Conservation (phyloP, 805 yeast species). For the Sugiyamaella qingdaonensis region DNA sequence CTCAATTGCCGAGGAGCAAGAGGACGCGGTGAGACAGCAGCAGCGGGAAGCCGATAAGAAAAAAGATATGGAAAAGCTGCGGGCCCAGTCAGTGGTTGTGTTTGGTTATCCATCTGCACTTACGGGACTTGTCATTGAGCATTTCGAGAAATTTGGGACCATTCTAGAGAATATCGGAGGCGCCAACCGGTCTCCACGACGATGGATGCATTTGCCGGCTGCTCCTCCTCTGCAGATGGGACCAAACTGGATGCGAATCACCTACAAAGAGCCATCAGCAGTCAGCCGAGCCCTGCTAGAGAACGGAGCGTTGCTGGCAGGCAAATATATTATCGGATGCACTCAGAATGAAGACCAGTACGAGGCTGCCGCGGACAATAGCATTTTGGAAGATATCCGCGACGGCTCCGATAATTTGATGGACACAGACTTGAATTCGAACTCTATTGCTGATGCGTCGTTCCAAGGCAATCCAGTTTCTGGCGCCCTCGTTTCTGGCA, state of each 20-base stretch:
- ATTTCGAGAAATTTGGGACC: constrained; percentile 74
- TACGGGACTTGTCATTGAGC: constrained; percentile 61
- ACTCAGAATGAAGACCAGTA: constrained; percentile 26
- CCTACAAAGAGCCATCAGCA: constrained; percentile 68
- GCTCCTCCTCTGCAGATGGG: constrained; percentile 73
- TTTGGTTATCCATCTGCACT: constrained; percentile 84
- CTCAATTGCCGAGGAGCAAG: constrained; percentile 27
- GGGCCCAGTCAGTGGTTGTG: constrained; percentile 64
- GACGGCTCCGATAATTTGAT: constrained; percentile 3
- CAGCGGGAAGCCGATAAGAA: neutral
- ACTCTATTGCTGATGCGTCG: neutral
- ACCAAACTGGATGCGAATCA: constrained; percentile 84
- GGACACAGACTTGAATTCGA: constrained; percentile 2
- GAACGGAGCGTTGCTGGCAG: constrained; percentile 69
- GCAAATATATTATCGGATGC: constrained; percentile 57
- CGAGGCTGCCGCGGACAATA: constrained; percentile 7
- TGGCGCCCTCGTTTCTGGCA: neutral
- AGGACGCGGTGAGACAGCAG: neutral
- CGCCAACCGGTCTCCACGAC: constrained; percentile 25
- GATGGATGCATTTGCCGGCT: constrained; percentile 13
- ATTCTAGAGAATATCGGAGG: constrained; percentile 58
- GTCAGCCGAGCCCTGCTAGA: constrained; percentile 84
- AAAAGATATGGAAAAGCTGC: neutral
- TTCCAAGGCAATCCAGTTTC: neutral
- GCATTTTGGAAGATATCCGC: constrained; percentile 14